phyloP scores from a whole-genome alignment of 2,329 filamentous ascomycete species.

The Fusarium nurragi region DNA sequence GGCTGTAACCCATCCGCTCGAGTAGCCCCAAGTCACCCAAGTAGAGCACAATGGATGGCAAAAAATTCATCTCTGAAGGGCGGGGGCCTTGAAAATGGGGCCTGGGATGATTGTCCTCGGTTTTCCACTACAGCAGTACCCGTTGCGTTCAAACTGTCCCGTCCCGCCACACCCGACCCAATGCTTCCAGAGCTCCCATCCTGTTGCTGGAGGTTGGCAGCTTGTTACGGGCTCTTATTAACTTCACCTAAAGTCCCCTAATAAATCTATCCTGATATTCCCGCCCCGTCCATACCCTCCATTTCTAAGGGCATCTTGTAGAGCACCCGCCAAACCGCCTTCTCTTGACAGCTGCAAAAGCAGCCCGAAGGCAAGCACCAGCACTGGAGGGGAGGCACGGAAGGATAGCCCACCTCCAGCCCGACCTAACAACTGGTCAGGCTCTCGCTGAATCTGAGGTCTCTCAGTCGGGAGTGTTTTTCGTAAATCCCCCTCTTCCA shows the following conservation, averaged over 20 bases:
- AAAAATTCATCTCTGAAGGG: conserved; percentile 30
- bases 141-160: neutral
- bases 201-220: neutral
- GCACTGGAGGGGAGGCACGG: neutral
- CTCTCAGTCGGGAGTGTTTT: conserved; percentile 1
- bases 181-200: neutral
- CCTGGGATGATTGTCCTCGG: conserved; percentile 9
- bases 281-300: neutral
- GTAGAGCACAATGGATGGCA: conserved; percentile 10
- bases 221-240: conserved; percentile 4
- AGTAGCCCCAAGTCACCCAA: conserved; percentile 22
- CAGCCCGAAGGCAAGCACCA: neutral
- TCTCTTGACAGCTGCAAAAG: neutral
- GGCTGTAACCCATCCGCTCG: conserved; percentile 14
- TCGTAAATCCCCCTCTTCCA: conserved; percentile 13
- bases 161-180: conserved; percentile 12
- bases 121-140: conserved; percentile 17
- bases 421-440: neutral
- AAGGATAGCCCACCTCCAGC: conserved; percentile 2
- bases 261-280: neutral
- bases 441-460: neutral
- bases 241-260: conserved; percentile 6
- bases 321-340: conserved; percentile 3
- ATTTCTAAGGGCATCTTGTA: conserved; percentile 1
- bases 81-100: conserved; percentile 35